A percentile compares a stretch with the other conserved stretches of the same genome.
phyloP scores from a whole-genome alignment of 2,329 filamentous ascomycete genomes.

The Fusarium temperatum region DNA sequence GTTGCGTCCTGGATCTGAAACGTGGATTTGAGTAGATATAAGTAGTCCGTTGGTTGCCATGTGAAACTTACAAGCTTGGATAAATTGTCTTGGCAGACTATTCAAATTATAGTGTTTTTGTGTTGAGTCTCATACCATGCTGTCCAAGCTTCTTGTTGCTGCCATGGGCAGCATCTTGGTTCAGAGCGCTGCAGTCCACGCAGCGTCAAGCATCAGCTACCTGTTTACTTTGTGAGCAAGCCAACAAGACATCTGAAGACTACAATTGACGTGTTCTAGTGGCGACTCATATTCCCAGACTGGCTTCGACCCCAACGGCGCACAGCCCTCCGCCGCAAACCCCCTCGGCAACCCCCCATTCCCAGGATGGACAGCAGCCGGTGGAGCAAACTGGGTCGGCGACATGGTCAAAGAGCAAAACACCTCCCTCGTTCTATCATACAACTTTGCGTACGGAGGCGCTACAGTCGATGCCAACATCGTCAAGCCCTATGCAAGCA shows the following conservation, averaged over 20 bases:
- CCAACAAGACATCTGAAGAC: fast-evolving
- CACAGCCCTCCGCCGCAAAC: constrained; percentile 62
- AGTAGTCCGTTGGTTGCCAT: not conserved
- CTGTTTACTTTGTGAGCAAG: constrained; percentile 33
- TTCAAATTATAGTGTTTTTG: too few relatives aligned
- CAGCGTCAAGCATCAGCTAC: constrained; percentile 17
- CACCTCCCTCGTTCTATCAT: constrained; percentile 54
- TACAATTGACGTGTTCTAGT: constrained; percentile 14
- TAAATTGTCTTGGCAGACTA: not conserved
- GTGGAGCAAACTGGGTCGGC: constrained; percentile 63
- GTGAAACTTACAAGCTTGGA: not conserved
- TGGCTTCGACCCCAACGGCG: constrained; percentile 62
- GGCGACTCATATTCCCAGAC: constrained; percentile 48
- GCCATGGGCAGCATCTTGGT: not conserved
- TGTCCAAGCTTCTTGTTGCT: not conserved
- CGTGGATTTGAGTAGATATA: not conserved
- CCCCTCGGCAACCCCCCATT: constrained; percentile 70
- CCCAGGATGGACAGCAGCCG: constrained; percentile 59
- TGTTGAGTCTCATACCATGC: not conserved
- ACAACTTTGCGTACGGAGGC: constrained; percentile 64
- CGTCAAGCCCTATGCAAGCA: constrained; percentile 63
- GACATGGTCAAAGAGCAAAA: constrained; percentile 59
- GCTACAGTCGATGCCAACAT: constrained; percentile 62
- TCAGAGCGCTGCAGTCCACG: not conserved
- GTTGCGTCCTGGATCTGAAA: not conserved